These are phyloP conservation scores for Tilletia horrida DNA, from an alignment of 1,284 basidiomycete species.

Conservation along the genomic window DNA sequence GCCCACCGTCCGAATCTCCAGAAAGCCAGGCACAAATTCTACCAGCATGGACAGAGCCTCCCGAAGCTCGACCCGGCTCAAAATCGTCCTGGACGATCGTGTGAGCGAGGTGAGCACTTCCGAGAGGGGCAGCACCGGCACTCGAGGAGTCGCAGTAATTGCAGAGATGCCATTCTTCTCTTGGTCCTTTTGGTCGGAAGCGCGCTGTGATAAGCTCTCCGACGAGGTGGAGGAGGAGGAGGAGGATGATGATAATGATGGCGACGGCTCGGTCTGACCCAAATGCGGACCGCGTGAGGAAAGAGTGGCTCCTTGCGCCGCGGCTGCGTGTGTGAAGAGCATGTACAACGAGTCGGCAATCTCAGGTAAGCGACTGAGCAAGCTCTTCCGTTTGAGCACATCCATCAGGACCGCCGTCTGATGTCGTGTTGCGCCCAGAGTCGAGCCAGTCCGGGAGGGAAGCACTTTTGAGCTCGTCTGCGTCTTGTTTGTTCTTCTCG, in stretches of 20 bases:
- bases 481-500: neutral
- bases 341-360: slow-evolving; percentile 30
- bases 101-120: slow-evolving; percentile 30
- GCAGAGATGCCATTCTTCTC: neutral
- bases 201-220: neutral
- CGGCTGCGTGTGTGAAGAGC: slow-evolving; percentile 21
- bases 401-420: slow-evolving; percentile 17
- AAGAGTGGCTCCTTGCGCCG: slow-evolving; percentile 25
- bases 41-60: slow-evolving; percentile 28
- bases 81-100: slow-evolving; percentile 33
- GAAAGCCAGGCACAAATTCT: slow-evolving; percentile 35
- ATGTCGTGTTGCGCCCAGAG: neutral
- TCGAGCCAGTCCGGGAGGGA: neutral
- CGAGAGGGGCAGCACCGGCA: slow-evolving; percentile 32
- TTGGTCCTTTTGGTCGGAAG: neutral
- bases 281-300: too few species aligned
- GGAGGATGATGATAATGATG: neutral
- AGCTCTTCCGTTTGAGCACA: slow-evolving; percentile 28
- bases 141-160: slow-evolving; percentile 3
- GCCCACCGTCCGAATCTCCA: slow-evolving; percentile 25
- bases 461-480: neutral
- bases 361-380: slow-evolving; percentile 36
- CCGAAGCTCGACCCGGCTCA: slow-evolving; percentile 34
- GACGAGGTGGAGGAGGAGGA: neutral
- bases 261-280: too few species aligned